These are phyloP conservation scores for Ustilago tritici DNA, from an alignment of 1,284 basidiomycete species.

Conservation along the genomic window DNA sequence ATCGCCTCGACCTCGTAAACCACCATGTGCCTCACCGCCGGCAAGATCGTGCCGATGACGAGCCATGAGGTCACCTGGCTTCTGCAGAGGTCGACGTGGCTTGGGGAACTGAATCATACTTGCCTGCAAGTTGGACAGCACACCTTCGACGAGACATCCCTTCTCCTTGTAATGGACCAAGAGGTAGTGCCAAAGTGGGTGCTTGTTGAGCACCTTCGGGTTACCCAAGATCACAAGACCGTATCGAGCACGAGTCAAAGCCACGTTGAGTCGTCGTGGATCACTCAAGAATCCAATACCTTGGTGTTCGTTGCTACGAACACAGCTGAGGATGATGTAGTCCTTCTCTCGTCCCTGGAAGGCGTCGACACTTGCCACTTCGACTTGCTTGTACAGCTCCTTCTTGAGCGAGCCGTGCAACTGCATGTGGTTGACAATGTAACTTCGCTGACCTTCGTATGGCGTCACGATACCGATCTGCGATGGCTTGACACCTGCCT, in stretches of 20 bases:
- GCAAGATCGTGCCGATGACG: constrained; percentile 54
- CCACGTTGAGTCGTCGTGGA: constrained; percentile 94
- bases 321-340: constrained; percentile 98
- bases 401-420: constrained; percentile 98
- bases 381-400: constrained; percentile 98
- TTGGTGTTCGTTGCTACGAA: constrained; percentile 99
- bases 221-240: constrained; percentile 98
- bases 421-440: constrained; percentile 99
- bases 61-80: constrained; percentile 64
- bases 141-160: constrained; percentile 92
- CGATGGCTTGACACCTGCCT: constrained; percentile 91
- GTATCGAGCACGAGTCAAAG: constrained; percentile 95
- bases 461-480: constrained; percentile 99
- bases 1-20: constrained; percentile 8
- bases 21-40: constrained; percentile 26
- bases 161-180: constrained; percentile 99
- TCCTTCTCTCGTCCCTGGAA: constrained; percentile 99
- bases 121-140: constrained; percentile 92
- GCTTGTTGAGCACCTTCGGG: constrained; percentile 97
- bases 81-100: constrained; percentile 61
- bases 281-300: constrained; percentile 99
- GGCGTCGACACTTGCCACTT: constrained; percentile 98
- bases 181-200: constrained; percentile 90
- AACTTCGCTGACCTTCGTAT: constrained; percentile 98
- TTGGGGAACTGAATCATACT: constrained; percentile 94